Conservation (phyloP, 2,329 filamentous ascomycete species). For the Decorospora gaudefroyi region DNA sequence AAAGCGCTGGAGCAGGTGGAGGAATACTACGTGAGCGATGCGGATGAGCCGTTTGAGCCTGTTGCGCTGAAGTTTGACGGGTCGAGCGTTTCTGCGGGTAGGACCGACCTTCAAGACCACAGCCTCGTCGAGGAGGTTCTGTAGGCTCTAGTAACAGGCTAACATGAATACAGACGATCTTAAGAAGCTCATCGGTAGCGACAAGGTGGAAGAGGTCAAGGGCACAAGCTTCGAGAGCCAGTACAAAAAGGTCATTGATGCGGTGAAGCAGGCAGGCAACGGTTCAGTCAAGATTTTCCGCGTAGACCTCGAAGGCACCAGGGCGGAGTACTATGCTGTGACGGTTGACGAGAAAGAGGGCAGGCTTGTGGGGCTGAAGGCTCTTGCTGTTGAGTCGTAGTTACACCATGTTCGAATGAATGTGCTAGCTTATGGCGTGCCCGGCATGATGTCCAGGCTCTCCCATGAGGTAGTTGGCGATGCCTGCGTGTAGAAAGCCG, state of each 20-base stretch:
- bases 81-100: slow-evolving; percentile 61
- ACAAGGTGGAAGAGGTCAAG: slow-evolving; percentile 67
- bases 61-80: slow-evolving; percentile 69
- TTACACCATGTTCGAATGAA: too few relatives aligned
- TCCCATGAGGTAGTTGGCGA: too few relatives aligned
- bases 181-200: slow-evolving; percentile 65
- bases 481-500: slow-evolving; percentile 9
- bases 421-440: too few relatives aligned
- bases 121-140: neutral
- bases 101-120: slow-evolving; percentile 17
- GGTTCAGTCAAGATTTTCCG: slow-evolving; percentile 77
- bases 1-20: slow-evolving; percentile 48
- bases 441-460: too few relatives aligned
- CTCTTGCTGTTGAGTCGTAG: slow-evolving; percentile 69
- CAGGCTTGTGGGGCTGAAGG: slow-evolving; percentile 76
- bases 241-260: slow-evolving; percentile 71
- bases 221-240: slow-evolving; percentile 73
- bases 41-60: slow-evolving; percentile 82
- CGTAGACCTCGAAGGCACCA: slow-evolving; percentile 64
- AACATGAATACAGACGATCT: slow-evolving; percentile 63
- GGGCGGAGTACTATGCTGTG: slow-evolving; percentile 80
- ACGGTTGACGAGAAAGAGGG: slow-evolving; percentile 62
- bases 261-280: slow-evolving; percentile 66
- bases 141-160: slow-evolving; percentile 6
- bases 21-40: slow-evolving; percentile 75